Percentiles rank a stretch among this genome's conserved stretches.
phyloP scores from a whole-genome alignment of 2,329 filamentous ascomycete genomes.

The Botrytis cinerea region DNA sequence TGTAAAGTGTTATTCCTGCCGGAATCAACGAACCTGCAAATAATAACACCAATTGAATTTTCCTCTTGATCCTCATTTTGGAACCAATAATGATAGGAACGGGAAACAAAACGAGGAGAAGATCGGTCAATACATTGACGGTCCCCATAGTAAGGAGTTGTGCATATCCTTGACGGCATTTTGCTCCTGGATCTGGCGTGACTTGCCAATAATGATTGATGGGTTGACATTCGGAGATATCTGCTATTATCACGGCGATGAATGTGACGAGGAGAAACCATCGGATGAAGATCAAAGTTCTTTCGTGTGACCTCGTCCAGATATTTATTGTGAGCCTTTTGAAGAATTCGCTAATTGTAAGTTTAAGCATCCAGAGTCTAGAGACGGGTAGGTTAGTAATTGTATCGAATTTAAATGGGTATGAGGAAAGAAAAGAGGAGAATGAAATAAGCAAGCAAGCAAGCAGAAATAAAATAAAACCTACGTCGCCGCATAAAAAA shows the following conservation, averaged over 20 bases:
- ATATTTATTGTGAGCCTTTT: slow-evolving; percentile 79
- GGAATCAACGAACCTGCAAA: slow-evolving; percentile 84
- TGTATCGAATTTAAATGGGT: neutral
- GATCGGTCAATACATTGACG: slow-evolving; percentile 84
- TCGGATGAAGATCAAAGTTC: slow-evolving; percentile 70
- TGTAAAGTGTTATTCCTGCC: slow-evolving; percentile 76
- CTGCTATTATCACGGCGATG: slow-evolving; percentile 75
- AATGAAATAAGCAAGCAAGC: neutral
- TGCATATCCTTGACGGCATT: slow-evolving; percentile 82
- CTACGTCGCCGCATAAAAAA: slow-evolving; percentile 89
- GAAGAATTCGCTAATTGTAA: slow-evolving; percentile 88
- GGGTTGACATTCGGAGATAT: slow-evolving; percentile 79
- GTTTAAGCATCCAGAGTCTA: slow-evolving; percentile 90
- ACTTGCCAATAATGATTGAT: slow-evolving; percentile 78
- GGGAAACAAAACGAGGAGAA: slow-evolving; percentile 84
- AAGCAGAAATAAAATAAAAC: slow-evolving; percentile 40
- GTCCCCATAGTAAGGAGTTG: slow-evolving; percentile 89
- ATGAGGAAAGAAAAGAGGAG: neutral
- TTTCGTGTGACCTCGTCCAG: slow-evolving; percentile 76
- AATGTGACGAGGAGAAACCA: slow-evolving; percentile 79
- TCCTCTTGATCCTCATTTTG: slow-evolving; percentile 73
- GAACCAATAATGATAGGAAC: slow-evolving; percentile 84
- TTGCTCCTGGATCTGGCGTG: slow-evolving; percentile 78
- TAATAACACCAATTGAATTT: slow-evolving; percentile 74
- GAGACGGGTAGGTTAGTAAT: neutral